Evolutionary conservation across 495 filamentous ascomycete species (phyloP).

Genomic region (Aspergillus panamensis): DNA sequence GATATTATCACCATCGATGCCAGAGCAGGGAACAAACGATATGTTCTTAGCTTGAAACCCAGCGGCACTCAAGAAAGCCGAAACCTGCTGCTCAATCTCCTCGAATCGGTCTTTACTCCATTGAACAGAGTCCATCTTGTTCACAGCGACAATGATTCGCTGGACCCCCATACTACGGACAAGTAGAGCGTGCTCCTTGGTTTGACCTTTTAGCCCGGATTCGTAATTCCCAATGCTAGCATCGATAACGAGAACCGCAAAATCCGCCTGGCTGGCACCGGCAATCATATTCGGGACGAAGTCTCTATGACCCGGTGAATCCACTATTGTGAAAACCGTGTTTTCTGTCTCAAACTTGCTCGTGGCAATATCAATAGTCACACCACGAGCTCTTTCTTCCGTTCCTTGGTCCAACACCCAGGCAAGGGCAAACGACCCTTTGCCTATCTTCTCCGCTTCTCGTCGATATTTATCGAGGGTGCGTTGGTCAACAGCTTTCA

Average conservation of each 20-base stretch:
- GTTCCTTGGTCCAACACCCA: slow-evolving; percentile 92
- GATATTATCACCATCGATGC: slow-evolving; percentile 84
- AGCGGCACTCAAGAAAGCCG: slow-evolving; percentile 73
- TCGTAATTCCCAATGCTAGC: slow-evolving; percentile 85
- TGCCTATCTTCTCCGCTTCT: slow-evolving; percentile 88
- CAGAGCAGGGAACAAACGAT: slow-evolving; percentile 83
- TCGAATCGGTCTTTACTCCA: slow-evolving; percentile 81
- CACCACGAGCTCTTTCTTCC: slow-evolving; percentile 82
- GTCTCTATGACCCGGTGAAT: slow-evolving; percentile 90
- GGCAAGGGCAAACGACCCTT: slow-evolving; percentile 90
- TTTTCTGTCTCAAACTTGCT: slow-evolving; percentile 87
- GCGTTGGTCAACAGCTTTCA: slow-evolving; percentile 79
- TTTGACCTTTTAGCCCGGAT: slow-evolving; percentile 88
- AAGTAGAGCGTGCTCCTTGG: slow-evolving; percentile 86
- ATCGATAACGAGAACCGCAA: slow-evolving; percentile 92
- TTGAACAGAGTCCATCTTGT: slow-evolving; percentile 82
- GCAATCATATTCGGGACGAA: slow-evolving; percentile 99
- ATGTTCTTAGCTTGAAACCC: slow-evolving; percentile 78
- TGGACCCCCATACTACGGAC: slow-evolving; percentile 90
- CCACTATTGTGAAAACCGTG: slow-evolving; percentile 87
- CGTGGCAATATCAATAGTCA: slow-evolving; percentile 97
- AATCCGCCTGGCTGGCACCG: slow-evolving; percentile 91
- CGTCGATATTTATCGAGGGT: slow-evolving; percentile 83
- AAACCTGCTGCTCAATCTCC: slow-evolving; percentile 80
- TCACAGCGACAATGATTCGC: slow-evolving; percentile 82